Base-by-base conservation (phyloP, 345 rosid species). In the Bruguiera parviflora region DNA sequence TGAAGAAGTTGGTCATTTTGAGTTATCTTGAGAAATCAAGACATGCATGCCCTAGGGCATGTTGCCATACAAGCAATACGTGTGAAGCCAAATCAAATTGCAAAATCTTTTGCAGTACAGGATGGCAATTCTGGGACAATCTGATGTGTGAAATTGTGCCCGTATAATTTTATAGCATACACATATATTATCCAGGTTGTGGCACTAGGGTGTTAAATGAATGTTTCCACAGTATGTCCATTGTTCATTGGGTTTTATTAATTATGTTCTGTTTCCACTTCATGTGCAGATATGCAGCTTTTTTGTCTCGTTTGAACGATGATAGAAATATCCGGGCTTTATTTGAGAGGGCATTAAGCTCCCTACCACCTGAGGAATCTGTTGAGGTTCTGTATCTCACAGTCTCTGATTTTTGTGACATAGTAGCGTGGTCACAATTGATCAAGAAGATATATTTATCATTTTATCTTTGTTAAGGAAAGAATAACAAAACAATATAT, bases 291-390 rank as follows among this genome's bases (percentile, higher is more conserved):
- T 94, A 94, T 81, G 90, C 87, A 75, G 97, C 91, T 80, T 94
- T 94, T 78, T 94, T 94, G 91, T 84, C 88, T 51, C 87, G 92
- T 65, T 74, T 94, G 80, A 94, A 91, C 76, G 98, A 94, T 70
- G 98, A 91, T 70, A 91, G 86, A 73, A 94, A 94, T 71, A 94
- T 91, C 67, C 82, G 97, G 32, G 98, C 98, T 75, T 76, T 94
- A 66, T 94, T 91, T 84, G 98, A 94, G 80, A 81, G 98, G 47
- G 97, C 98, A 52, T 84, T 91, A 71, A 91, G 96, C 79, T 85
- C 97, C 29, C 81, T 94, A 63, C 96, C 97, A 61, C 78, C 86
- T 13, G 98, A 89, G 74, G 86, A 83, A 61, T 94, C 98, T 70
- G 76, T 81, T 80, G 98, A 94, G 97, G 98, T 93, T 75, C n/a